A percentile compares a stretch with the other conserved stretches of the same genome.
These are phyloP conservation scores for Thinopyrum obtusiflorum DNA, from an alignment of 202 grass and related monocot species.

Conservation along the genomic window DNA sequence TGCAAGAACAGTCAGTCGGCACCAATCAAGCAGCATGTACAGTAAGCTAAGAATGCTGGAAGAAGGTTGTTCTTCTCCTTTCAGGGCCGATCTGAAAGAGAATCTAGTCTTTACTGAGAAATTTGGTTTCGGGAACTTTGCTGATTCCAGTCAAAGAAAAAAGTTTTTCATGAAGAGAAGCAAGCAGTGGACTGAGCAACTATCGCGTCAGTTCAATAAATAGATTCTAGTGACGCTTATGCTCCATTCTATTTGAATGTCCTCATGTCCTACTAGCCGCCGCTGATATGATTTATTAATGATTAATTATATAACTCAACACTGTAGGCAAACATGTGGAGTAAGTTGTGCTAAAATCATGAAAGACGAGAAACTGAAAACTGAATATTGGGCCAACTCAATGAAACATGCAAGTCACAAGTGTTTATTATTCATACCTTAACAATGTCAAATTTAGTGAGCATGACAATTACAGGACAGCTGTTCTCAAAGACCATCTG, in stretches of 20 bases:
- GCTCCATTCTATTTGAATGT: background rate
- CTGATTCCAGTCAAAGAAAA: background rate
- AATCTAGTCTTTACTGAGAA: background rate
- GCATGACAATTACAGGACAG: constrained; percentile 87
- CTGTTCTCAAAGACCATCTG: constrained; percentile 82
- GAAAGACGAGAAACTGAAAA: background rate
- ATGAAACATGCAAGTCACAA: background rate
- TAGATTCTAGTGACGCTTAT: background rate
- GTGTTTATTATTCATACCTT: constrained; percentile 50
- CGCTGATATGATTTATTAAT: background rate
- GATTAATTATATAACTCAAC: constrained; percentile 6
- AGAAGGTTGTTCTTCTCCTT: background rate
- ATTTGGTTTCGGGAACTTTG: background rate
- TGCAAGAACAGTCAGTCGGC: background rate
- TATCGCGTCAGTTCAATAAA: background rate
- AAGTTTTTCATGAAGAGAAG: background rate
- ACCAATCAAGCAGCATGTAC: background rate
- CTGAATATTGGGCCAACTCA: background rate
- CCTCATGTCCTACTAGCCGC: background rate
- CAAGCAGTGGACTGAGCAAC: background rate
- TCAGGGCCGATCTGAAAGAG: background rate
- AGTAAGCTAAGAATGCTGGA: background rate
- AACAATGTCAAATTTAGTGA: constrained; percentile 60
- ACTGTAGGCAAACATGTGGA: background rate
- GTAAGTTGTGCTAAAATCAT: background rate